These are phyloP conservation scores for Daldinia grandis DNA, from an alignment of 495 filamentous ascomycete genomes.

Conservation along the genomic window DNA sequence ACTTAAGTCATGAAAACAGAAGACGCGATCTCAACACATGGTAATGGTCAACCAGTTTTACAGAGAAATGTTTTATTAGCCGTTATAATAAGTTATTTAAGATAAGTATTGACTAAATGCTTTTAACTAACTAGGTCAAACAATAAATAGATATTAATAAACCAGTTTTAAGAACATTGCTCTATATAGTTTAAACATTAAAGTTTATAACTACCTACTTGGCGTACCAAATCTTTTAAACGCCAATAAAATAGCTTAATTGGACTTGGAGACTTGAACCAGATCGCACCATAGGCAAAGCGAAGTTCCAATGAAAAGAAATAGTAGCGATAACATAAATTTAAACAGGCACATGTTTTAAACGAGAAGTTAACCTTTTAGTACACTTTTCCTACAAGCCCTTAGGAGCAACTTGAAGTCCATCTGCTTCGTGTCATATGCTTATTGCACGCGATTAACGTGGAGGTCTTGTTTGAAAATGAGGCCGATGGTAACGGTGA, in stretches of 20 bases:
- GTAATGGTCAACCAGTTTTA: neutral
- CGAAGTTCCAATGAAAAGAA: neutral
- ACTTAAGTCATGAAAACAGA: neutral
- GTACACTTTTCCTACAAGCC: neutral
- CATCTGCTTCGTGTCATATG: neutral
- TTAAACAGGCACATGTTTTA: neutral
- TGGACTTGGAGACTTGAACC: neutral
- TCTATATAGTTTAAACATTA: constrained; percentile 15
- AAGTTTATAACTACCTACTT: constrained; percentile 19
- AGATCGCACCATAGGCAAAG: neutral
- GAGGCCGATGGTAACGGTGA: constrained; percentile 35
- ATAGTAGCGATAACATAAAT: neutral
- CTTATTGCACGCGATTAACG: constrained; percentile 20
- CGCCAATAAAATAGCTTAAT: neutral
- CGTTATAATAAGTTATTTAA: too few species aligned
- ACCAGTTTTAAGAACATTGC: constrained; percentile 16
- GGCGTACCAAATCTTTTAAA: constrained; percentile 10
- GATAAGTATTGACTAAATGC: too few species aligned
- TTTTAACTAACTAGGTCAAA: neutral
- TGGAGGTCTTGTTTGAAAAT: constrained; percentile 25
- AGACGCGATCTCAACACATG: neutral
- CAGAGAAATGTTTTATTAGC: too few species aligned
- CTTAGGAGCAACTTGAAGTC: neutral
- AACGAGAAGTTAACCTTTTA: neutral
- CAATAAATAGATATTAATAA: constrained; percentile 13